These are phyloP conservation scores for Xylaria polymorpha DNA, from an alignment of 2,329 filamentous ascomycete genomes.

Conservation along the genomic window DNA sequence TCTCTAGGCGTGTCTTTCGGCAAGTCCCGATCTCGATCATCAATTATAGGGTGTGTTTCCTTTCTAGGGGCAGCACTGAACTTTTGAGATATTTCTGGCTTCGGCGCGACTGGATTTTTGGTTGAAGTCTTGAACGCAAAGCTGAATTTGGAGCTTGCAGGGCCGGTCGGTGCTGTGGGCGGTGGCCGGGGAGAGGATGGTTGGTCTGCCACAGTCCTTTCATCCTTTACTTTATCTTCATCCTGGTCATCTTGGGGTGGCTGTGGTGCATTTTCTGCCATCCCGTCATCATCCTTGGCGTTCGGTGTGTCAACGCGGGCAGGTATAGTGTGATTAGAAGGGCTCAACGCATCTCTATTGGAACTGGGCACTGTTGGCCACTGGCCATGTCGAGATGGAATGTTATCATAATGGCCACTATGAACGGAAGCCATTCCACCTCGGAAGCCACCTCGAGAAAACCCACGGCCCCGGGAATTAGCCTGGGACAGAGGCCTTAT, in stretches of 20 bases:
- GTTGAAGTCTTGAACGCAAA: constrained; percentile 88
- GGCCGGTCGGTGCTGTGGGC: constrained; percentile 64
- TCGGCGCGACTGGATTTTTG: constrained; percentile 67
- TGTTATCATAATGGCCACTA: constrained; percentile 67
- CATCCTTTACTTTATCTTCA: constrained; percentile 67
- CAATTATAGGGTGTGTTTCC: constrained; percentile 55
- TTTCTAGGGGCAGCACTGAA: constrained; percentile 71
- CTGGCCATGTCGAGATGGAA: constrained; percentile 73
- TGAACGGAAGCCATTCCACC: constrained; percentile 65
- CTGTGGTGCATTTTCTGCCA: constrained; percentile 70
- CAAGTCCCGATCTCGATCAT: constrained; percentile 50
- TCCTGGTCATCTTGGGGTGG: constrained; percentile 73
- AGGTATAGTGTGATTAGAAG: constrained; percentile 50
- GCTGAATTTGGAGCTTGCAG: constrained; percentile 80
- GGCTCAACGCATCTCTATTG: constrained; percentile 44
- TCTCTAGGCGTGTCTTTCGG: constrained; percentile 50
- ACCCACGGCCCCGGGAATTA: constrained; percentile 56
- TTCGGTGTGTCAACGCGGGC: constrained; percentile 45
- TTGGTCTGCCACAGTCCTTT: constrained; percentile 60
- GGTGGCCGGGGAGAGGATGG: constrained; percentile 63
- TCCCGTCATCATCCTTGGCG: constrained; percentile 55
- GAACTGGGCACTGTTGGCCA: constrained; percentile 43
- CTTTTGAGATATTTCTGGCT: constrained; percentile 74
- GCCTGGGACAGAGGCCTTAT: constrained; percentile 66
- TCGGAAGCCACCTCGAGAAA: constrained; percentile 67